A percentile compares a stretch with the other conserved stretches of the same genome.
Evolutionary conservation across 805 yeast species (phyloP).

Genomic region (Wickerhamiella dianesei): DNA sequence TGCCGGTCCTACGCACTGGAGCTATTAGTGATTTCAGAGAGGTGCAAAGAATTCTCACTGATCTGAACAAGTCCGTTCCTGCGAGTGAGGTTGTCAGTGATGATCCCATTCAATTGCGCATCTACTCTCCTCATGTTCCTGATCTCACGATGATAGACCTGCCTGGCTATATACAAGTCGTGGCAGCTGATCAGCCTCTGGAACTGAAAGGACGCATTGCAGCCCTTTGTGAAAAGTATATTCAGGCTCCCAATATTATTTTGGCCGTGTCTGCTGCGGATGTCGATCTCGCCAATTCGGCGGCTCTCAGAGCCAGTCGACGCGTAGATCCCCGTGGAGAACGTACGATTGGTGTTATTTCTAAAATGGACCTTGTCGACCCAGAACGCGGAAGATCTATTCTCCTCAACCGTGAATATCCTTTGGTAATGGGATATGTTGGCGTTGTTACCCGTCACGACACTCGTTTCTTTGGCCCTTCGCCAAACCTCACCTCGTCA

Average conservation of each 20-base stretch:
- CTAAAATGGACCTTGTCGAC: slow-evolving; percentile 82
- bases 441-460: slow-evolving; percentile 92
- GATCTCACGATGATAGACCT: slow-evolving; percentile 88
- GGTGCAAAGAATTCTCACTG: slow-evolving; percentile 76
- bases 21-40: slow-evolving; percentile 77
- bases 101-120: slow-evolving; percentile 87
- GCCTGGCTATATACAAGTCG: slow-evolving; percentile 95
- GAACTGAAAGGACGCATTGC: slow-evolving; percentile 69
- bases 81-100: slow-evolving; percentile 71
- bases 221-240: slow-evolving; percentile 67
- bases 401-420: slow-evolving; percentile 68
- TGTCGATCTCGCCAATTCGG: slow-evolving; percentile 91
- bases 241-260: slow-evolving; percentile 85
- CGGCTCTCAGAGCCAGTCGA: slow-evolving; percentile 85
- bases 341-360: slow-evolving; percentile 91
- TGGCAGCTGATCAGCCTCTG: slow-evolving; percentile 90
- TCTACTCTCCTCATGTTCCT: slow-evolving; percentile 80
- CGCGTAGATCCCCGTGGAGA: slow-evolving; percentile 86
- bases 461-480: slow-evolving; percentile 29
- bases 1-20: slow-evolving; percentile 66
- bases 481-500: slow-evolving; percentile 36
- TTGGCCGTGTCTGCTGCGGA: slow-evolving; percentile 96
- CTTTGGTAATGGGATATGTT: slow-evolving; percentile 90
- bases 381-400: slow-evolving; percentile 57
- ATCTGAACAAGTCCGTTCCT: slow-evolving; percentile 86